Conservation (phyloP, 2,329 filamentous ascomycete genomes). For the Beauveria medogensis region DNA sequence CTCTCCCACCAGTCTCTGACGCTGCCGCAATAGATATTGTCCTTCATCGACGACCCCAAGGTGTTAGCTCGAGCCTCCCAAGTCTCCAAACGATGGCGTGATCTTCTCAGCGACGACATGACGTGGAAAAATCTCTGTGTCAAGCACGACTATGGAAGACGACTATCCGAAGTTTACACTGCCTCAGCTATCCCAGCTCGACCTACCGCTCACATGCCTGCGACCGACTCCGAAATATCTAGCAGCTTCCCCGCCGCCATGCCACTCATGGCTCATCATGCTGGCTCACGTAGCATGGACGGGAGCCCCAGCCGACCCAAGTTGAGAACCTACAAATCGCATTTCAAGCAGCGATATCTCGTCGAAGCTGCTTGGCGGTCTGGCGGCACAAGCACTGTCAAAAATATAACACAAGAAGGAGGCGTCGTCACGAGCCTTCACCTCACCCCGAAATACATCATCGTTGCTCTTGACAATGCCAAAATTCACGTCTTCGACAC, state of each 20-base stretch:
- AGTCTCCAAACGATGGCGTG: slow-evolving; percentile 90
- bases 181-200: slow-evolving; percentile 23
- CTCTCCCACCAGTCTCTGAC: background rate
- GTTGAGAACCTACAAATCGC: slow-evolving; percentile 81
- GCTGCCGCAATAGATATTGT: slow-evolving; percentile 59
- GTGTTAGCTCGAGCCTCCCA: slow-evolving; percentile 89
- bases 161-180: slow-evolving; percentile 43
- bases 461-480: slow-evolving; percentile 94
- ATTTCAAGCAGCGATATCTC: slow-evolving; percentile 96
- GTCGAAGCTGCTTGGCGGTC: slow-evolving; percentile 96
- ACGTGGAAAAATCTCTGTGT: slow-evolving; percentile 97
- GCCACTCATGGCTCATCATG: slow-evolving; percentile 27
- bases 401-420: slow-evolving; percentile 91
- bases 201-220: slow-evolving; percentile 23
- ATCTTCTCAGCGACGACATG: slow-evolving; percentile 90
- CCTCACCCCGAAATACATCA: slow-evolving; percentile 90
- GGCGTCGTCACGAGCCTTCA: slow-evolving; percentile 95
- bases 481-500: slow-evolving; percentile 98
- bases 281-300: slow-evolving; percentile 48
- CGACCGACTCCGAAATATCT: slow-evolving; percentile 27
- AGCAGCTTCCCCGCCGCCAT: slow-evolving; percentile 39
- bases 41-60: slow-evolving; percentile 94
- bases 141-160: slow-evolving; percentile 77
- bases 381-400: slow-evolving; percentile 73
- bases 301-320: slow-evolving; percentile 46